Evolutionary conservation across 768 basidiomycete species (phyloP).

Genomic region (Rhizopogon salebrosus): DNA sequence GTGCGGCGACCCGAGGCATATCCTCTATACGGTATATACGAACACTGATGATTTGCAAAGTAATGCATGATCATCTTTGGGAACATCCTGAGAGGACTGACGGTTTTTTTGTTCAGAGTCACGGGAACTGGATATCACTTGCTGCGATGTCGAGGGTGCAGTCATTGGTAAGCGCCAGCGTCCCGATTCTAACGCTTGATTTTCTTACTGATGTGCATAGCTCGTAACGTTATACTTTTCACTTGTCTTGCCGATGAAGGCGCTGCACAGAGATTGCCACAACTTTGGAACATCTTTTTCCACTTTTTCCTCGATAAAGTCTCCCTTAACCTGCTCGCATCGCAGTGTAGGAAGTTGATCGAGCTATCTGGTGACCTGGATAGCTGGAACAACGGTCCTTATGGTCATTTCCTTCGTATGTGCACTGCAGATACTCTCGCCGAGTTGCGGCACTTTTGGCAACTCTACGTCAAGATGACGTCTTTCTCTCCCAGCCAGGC

Average conservation of each 20-base stretch:
- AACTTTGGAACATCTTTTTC: conserved; percentile 28
- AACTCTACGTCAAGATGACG: conserved; percentile 9
- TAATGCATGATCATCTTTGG: neutral
- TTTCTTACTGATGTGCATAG: conserved; percentile 4
- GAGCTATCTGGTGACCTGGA: conserved; percentile 11
- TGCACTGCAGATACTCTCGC: conserved; percentile 21
- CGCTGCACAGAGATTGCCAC: conserved; percentile 10
- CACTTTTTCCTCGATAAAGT: conserved; percentile 21
- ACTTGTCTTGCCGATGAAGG: conserved; percentile 22
- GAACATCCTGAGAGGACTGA: neutral
- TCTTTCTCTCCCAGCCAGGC: conserved; percentile 8
- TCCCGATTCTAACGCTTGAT: neutral
- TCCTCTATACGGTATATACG: conserved; percentile 42
- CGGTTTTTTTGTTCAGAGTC: conserved; percentile 9
- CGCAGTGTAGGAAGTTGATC: conserved; percentile 22
- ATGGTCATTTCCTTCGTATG: conserved; percentile 17
- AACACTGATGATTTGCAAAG: neutral
- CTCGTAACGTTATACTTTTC: conserved; percentile 25
- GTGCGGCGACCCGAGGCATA: conserved; percentile 53
- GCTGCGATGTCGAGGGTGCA: conserved; percentile 25
- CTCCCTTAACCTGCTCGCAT: conserved; percentile 19
- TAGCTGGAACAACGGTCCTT: conserved; percentile 23
- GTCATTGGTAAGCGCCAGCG: conserved; percentile 18
- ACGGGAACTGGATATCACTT: conserved; percentile 23
- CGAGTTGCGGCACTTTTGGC: conserved; percentile 19